Conservation (phyloP, 1,284 basidiomycete genomes). For the Psilocybe mexicana region DNA sequence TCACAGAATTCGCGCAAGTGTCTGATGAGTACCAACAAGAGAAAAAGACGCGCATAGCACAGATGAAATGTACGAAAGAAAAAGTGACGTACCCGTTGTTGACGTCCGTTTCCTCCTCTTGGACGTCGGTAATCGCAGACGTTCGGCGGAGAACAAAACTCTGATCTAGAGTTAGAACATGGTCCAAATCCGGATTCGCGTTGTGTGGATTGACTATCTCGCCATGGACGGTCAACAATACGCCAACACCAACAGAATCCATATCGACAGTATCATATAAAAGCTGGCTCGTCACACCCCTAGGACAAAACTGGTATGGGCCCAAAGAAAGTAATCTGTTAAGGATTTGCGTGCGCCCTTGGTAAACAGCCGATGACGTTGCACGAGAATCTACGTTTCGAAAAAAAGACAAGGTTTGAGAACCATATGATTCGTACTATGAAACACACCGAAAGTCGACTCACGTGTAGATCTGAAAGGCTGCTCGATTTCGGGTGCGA, state of each 20-base stretch:
- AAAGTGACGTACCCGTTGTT: conserved; percentile 9
- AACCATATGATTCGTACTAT: neutral
- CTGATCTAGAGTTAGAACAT: conserved; percentile 24
- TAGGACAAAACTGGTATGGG: conserved; percentile 22
- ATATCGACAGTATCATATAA: conserved; percentile 10
- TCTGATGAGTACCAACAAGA: too few species aligned
- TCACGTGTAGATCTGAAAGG: conserved; percentile 13
- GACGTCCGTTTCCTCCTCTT: conserved; percentile 7
- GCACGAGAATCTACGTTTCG: neutral
- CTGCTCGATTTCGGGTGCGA: conserved; percentile 12
- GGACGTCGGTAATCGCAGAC: neutral
- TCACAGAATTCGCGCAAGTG: neutral
- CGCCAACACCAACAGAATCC: neutral
- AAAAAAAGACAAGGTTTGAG: neutral
- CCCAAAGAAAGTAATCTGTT: conserved; percentile 14
- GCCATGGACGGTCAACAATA: conserved; percentile 26
- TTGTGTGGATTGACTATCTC: conserved; percentile 21
- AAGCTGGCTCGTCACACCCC: conserved; percentile 8
- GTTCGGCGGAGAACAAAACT: conserved; percentile 25
- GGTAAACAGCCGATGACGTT: conserved; percentile 10
- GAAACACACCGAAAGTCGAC: neutral
- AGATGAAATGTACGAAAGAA: neutral
- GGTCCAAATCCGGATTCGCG: conserved; percentile 13
- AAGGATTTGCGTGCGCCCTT: conserved; percentile 13
- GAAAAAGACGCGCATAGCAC: neutral